Base-by-base conservation (phyloP, 192 early-diverging fungal species). In the Coemansia furcata region DNA sequence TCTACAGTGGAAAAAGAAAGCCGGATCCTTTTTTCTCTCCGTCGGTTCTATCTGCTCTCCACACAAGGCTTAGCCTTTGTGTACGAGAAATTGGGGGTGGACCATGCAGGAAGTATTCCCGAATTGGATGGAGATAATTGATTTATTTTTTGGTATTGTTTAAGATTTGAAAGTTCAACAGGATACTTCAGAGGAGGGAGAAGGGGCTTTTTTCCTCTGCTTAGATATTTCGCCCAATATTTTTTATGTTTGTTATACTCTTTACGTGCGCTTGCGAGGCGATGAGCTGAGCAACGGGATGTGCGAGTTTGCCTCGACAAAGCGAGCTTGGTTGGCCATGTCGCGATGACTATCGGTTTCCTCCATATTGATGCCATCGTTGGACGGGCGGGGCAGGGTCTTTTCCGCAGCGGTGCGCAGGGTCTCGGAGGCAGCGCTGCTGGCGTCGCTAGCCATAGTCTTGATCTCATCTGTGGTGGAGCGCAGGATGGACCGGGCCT, bases 271-370 rank as follows among this genome's bases (percentile, higher is more conserved):
- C 35, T 15, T 49, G 38, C 29, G 64, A 15, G 38, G 49, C 49
- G 62, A 33, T 3, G 66, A 71, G 69, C 69, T 72, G 29, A 80
- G 63, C 35, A 64, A 21, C 9, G 78, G 78, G 19, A 80, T 80
- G 23, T 69, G 69, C 50, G 78, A 80, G 59, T 72, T 42, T 21
- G 46, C 15, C 60, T 80, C 78, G 23, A 80, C 78, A 47, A 80
- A 72, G 30, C 66, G 62, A 12, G 68, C 55, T 23, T 57, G 10
- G 12, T 78, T 39, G 12, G 3, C 12, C 11, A 40, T 40, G 14
- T 62, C 42, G 57, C 42, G 50, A 6, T 36, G 36, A 17, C 39
- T 54, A 6, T 54, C 7, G 32, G 58, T 15, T 1, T 49, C 32
- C n/a, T 35, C 49, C 36, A 65, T 65, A 4, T 35, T 19, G 19